Evolutionary conservation across 495 filamentous ascomycete genomes (phyloP), one percentile per base, ranked within the genome.

Genomic region (Jackrogersella multiformis): DNA sequence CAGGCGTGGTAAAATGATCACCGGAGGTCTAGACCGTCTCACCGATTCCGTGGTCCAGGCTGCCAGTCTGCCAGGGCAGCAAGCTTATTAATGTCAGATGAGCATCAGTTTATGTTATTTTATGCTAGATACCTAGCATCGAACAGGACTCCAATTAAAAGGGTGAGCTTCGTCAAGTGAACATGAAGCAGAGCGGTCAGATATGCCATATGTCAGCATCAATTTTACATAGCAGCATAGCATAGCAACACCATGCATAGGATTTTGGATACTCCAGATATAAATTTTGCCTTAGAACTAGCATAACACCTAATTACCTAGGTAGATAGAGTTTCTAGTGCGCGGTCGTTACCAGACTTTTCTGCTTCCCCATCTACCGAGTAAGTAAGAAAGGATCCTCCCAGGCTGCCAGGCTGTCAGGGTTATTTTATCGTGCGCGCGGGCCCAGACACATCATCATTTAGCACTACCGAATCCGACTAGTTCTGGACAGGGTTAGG

Each of bases 1-100:
- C 45, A 20, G 53, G 21, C 51, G 18, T 57, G 65, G 65, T 54
- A 68, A 21, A 23, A 53, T 55, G 54, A 63, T 68, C 59, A 23
- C 24, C 54, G 0, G 16, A 49, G 54, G 48, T 55, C 65, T 23
- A 63, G 65, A 63, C 65, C 59, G 16, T 62, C 53, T 36, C n/a
- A 48, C 58, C 39, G 24, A 38, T 42, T 48, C 54, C 32, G 36
- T 54, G n/a, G 10, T 12, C 46, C 56, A 30, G 7, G 26, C n/a
- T n/a, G n/a, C n/a, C n/a, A n/a, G n/a, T n/a, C n/a, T n/a, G n/a
- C n/a, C 23, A 53, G 60, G 57, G 9, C 49, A 59, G 34, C 28
- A 55, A 35, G 41, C 63, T 49, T n/a, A 10, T 39, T 56, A 24
- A 66, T 66, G 64, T 66, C 56, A 66, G 56, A 61, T 66, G 41